Conservation (phyloP, 2,329 filamentous ascomycete species). For the Ophiostoma ips region DNA sequence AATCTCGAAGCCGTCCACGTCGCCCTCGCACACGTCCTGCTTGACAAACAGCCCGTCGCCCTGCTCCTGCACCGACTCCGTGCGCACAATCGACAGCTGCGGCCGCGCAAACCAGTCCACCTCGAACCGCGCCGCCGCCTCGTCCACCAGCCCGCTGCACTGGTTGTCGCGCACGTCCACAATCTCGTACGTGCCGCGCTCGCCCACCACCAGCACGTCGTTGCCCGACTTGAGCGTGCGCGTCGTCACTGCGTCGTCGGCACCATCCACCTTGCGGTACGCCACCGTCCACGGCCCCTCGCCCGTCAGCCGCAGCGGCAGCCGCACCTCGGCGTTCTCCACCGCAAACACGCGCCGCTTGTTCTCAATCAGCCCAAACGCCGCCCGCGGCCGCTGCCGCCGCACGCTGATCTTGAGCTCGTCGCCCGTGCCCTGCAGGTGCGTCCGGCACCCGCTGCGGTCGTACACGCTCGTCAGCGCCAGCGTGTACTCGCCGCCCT, state of each 20-base stretch:
- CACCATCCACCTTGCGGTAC: conserved; percentile 48
- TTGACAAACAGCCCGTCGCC: conserved; percentile 50
- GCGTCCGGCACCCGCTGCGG: conserved; percentile 71
- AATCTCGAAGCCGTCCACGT: conserved; percentile 79
- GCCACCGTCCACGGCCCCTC: conserved; percentile 71
- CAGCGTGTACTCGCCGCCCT: conserved; percentile 82
- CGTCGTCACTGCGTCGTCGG: conserved; percentile 24
- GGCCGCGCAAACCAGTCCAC: conserved; percentile 80
- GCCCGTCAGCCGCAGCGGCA: conserved; percentile 77
- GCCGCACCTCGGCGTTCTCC: conserved; percentile 56
- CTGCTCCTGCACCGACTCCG: conserved; percentile 38
- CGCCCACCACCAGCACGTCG: conserved; percentile 50
- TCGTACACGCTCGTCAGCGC: conserved; percentile 79
- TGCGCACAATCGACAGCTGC: conserved; percentile 50
- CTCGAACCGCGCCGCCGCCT: conserved; percentile 58
- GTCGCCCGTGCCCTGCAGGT: conserved; percentile 48
- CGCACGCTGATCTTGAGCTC: conserved; percentile 76
- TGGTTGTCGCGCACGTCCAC: conserved; percentile 61
- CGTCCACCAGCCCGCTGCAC: conserved; percentile 71
- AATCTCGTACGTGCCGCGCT: conserved; percentile 67
- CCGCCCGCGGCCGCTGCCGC: conserved; percentile 72
- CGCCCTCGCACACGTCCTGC: conserved; percentile 81
- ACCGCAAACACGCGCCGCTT: conserved; percentile 61
- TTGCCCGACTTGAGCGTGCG: conserved; percentile 45
- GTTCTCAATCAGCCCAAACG: conserved; percentile 76